These are phyloP conservation scores for Pseudoscleropodium purum DNA, from an alignment of 225 moss, liverwort and hornwort genomes.

Conservation along the genomic window DNA sequence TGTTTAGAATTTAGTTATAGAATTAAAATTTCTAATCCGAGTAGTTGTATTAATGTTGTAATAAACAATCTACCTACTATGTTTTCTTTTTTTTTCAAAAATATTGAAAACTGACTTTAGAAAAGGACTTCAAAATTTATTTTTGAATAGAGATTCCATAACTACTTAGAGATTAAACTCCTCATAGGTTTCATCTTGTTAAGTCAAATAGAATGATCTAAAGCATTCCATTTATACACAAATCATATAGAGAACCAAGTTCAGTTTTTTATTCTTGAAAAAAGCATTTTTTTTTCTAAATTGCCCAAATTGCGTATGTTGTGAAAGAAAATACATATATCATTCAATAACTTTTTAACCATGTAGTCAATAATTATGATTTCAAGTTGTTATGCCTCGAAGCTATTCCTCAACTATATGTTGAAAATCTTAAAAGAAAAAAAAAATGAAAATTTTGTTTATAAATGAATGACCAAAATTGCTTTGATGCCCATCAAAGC, in stretches of 20 bases:
- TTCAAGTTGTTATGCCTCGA: neutral
- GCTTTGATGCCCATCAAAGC: neutral
- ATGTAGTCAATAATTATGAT: neutral
- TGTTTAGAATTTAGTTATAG: neutral
- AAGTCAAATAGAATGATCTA: neutral
- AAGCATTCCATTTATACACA: neutral
- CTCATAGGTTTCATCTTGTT: too few species aligned
- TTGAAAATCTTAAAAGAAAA: neutral
- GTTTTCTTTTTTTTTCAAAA: neutral
- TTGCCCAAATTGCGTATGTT: rapidly evolving
- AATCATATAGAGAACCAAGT: neutral
- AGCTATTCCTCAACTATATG: rapidly evolving
- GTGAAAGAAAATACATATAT: neutral
- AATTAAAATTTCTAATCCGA: neutral
- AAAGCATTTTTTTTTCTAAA: rapidly evolving
- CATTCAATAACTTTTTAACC: too few species aligned
- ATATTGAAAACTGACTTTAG: neutral
- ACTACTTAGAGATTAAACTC: rapidly evolving
- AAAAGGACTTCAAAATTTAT: neutral
- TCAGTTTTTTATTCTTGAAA: neutral
- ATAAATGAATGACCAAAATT: neutral
- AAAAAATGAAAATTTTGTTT: neutral
- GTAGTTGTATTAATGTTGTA: neutral
- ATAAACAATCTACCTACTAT: neutral
- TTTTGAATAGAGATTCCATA: too few species aligned